phyloP scores from a whole-genome alignment of 495 filamentous ascomycete genomes.

The Penicillium chermesinum region DNA sequence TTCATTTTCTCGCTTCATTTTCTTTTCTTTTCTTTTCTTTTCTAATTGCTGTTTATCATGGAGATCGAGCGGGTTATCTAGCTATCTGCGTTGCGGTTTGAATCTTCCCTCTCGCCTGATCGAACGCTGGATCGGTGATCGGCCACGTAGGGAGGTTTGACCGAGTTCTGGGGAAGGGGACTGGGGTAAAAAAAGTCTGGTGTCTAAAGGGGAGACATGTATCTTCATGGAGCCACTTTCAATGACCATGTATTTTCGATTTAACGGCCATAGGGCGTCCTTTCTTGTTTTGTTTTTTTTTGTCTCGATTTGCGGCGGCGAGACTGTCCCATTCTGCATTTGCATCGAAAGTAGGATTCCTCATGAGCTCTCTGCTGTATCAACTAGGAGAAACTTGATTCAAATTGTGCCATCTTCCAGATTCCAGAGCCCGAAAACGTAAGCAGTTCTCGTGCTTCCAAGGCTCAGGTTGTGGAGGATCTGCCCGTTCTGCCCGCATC shows the following conservation, averaged over 20 bases:
- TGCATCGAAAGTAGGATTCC: not conserved
- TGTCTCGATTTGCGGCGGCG: not conserved
- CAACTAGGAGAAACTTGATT: not conserved
- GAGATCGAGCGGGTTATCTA: constrained; percentile 32
- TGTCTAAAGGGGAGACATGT: constrained; percentile 9
- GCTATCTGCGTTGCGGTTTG: constrained; percentile 29
- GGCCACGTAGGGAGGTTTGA: constrained; percentile 18
- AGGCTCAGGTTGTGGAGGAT: not conserved
- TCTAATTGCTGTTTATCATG: constrained; percentile 21
- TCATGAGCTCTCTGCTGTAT: not conserved
- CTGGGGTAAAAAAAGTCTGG: constrained; percentile 6
- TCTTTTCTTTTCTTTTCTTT: constrained; percentile 19
- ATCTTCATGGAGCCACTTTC: constrained; percentile 14
- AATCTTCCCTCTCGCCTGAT: constrained; percentile 22
- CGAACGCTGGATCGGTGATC: constrained; percentile 47
- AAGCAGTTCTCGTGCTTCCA: not conserved
- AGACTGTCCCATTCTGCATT: not conserved
- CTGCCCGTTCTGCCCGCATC: not conserved
- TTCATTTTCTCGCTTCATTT: constrained; percentile 13
- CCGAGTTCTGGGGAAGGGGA: constrained; percentile 1
- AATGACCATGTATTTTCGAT: constrained; percentile 14
- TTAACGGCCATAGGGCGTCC: too few species aligned
- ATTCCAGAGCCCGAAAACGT: too few species aligned
- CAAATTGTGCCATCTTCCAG: not conserved
- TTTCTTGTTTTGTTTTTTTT: not conserved